phyloP scores from a whole-genome alignment of 371 early-diverging fungal genomes.

The Lichtheimia hyalospora region DNA sequence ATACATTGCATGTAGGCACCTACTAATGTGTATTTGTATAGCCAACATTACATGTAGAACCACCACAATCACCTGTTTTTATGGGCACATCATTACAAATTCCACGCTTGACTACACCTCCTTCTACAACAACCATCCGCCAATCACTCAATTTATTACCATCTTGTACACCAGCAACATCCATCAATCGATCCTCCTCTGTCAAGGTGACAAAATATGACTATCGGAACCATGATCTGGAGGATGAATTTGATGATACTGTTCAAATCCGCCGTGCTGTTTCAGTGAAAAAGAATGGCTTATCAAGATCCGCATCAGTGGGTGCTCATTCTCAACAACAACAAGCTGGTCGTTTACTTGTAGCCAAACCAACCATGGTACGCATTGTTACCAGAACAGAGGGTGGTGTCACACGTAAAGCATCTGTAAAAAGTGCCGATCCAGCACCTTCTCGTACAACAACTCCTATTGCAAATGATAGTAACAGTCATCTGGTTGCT shows the following conservation, averaged over 20 bases:
- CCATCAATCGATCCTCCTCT: constrained; percentile 29
- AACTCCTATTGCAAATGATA: no score
- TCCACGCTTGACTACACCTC: constrained; percentile 22
- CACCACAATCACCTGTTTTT: constrained; percentile 9
- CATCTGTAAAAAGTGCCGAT: constrained; percentile 23
- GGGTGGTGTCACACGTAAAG: constrained; percentile 20
- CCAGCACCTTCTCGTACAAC: background rate
- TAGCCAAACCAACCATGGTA: constrained; percentile 29
- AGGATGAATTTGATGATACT: constrained; percentile 1
- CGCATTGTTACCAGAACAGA: constrained; percentile 25
- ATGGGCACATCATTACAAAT: constrained; percentile 24
- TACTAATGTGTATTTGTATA: no score
- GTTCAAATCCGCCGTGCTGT: constrained; percentile 24
- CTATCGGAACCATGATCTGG: constrained; percentile 2
- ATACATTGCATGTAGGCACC: no score
- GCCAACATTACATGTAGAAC: background rate
- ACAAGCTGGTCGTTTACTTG: constrained; percentile 8
- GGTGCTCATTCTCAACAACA: constrained; percentile 1
- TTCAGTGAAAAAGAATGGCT: constrained; percentile 24
- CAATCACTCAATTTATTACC: constrained; percentile 32
- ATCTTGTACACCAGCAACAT: background rate
- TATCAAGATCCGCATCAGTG: constrained; percentile 13
- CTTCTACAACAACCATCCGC: constrained; percentile 18
- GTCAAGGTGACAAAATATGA: constrained; percentile 40
- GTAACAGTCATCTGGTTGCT: no score